Evolutionary conservation across 1,284 basidiomycete species (phyloP).

Genomic region (Jaminaea rosea): DNA sequence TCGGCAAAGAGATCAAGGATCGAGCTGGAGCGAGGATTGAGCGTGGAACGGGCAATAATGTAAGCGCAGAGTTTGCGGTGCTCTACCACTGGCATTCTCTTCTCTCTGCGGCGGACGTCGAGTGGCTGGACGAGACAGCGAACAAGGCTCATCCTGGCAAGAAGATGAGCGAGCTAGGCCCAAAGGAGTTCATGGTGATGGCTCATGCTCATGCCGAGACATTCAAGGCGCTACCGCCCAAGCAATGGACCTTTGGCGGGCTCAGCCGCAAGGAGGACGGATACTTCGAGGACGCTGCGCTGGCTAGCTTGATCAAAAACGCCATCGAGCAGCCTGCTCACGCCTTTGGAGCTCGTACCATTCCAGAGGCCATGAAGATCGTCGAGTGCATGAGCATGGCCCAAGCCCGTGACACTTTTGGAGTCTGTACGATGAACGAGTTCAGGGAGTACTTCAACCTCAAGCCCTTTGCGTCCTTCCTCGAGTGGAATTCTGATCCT

Average conservation of each 20-base stretch:
- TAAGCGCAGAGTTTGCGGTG: slow-evolving; percentile 22
- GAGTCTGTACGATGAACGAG: slow-evolving; percentile 73
- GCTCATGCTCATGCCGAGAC: slow-evolving; percentile 20
- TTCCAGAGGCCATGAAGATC: slow-evolving; percentile 63
- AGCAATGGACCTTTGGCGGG: slow-evolving; percentile 57
- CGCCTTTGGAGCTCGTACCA: slow-evolving; percentile 68
- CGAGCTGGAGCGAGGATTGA: slow-evolving; percentile 17
- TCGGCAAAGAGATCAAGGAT: slow-evolving; percentile 22
- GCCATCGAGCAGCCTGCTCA: slow-evolving; percentile 58
- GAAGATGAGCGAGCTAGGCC: slow-evolving; percentile 51
- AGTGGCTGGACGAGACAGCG: slow-evolving; percentile 32
- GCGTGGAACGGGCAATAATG: slow-evolving; percentile 28
- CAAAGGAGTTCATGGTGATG: slow-evolving; percentile 57
- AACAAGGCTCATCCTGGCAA: slow-evolving; percentile 15
- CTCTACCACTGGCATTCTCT: slow-evolving; percentile 31
- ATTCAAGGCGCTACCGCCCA: slow-evolving; percentile 24
- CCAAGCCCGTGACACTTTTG: slow-evolving; percentile 63
- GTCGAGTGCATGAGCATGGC: slow-evolving; percentile 76
- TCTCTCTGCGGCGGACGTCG: slow-evolving; percentile 25
- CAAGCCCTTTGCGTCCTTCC: slow-evolving; percentile 48
- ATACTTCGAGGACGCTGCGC: slow-evolving; percentile 61
- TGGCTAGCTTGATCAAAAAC: slow-evolving; percentile 52
- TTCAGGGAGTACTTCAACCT: slow-evolving; percentile 55
- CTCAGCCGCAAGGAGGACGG: slow-evolving; percentile 59
- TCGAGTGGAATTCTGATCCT: slow-evolving; percentile 72